Percentiles rank a stretch among this genome's conserved stretches.
Evolutionary conservation across 2,329 filamentous ascomycete genomes (phyloP).

Genomic region (Bipolaris zeicola): DNA sequence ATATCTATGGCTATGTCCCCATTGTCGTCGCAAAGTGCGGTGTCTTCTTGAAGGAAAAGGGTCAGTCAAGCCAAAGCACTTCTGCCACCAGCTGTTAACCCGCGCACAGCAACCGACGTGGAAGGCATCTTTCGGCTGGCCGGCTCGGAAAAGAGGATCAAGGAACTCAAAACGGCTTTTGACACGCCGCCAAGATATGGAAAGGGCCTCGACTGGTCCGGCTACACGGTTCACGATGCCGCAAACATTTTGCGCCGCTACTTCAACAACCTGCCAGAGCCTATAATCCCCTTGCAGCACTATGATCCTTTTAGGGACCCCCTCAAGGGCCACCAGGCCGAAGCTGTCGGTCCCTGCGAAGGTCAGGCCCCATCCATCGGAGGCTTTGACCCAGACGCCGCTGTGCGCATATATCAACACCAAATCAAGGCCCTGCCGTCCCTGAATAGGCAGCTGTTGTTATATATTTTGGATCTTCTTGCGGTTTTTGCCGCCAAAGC

Average conservation of each 20-base stretch:
- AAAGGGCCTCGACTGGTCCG: constrained; percentile 95
- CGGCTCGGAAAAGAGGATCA: constrained; percentile 97
- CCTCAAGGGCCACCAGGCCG: constrained; percentile 70
- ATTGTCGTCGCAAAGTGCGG: constrained; percentile 99
- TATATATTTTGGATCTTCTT: constrained; percentile 94
- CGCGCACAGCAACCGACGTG: constrained; percentile 76
- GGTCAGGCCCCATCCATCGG: constrained; percentile 70
- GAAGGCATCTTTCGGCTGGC: constrained; percentile 97
- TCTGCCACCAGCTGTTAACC: constrained; percentile 27
- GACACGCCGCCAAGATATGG: constrained; percentile 89
- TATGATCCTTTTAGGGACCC: constrained; percentile 92
- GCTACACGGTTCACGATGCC: constrained; percentile 97
- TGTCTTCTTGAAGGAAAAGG: constrained; percentile 96
- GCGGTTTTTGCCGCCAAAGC: constrained; percentile 97
- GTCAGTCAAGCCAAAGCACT: constrained; percentile 55
- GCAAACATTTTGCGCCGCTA: constrained; percentile 95
- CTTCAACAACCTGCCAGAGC: constrained; percentile 93
- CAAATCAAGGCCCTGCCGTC: constrained; percentile 93
- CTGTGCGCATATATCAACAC: constrained; percentile 82
- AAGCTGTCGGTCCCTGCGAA: constrained; percentile 71
- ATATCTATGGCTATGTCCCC: constrained; percentile 97
- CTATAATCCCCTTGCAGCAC: constrained; percentile 91
- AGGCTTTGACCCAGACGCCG: constrained; percentile 73
- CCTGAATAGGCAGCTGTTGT: constrained; percentile 87
- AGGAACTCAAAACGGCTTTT: constrained; percentile 89